These are phyloP conservation scores for Komagataea norvegica DNA, from an alignment of 1,139 yeast species.

Conservation along the genomic window DNA sequence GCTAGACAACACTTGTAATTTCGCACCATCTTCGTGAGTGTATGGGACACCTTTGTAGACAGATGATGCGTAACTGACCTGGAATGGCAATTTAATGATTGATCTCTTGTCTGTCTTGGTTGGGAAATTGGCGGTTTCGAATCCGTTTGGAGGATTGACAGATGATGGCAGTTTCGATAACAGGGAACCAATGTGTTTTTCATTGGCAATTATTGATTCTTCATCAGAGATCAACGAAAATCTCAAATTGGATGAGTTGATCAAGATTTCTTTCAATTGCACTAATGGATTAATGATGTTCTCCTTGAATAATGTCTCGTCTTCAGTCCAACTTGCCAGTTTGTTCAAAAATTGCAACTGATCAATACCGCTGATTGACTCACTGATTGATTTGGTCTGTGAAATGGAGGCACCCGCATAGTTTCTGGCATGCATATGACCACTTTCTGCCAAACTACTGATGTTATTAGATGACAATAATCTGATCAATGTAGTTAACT, in stretches of 20 bases:
- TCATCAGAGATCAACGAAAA: constrained; percentile 60
- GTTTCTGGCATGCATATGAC: constrained; percentile 78
- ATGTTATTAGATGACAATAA: constrained; percentile 74
- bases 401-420: constrained; percentile 64
- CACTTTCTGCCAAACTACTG: constrained; percentile 76
- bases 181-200: constrained; percentile 31
- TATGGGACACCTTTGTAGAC: constrained; percentile 68
- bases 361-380: constrained; percentile 63
- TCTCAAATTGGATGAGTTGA: constrained; percentile 39
- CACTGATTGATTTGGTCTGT: constrained; percentile 55
- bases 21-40: constrained; percentile 70
- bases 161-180: constrained; percentile 22
- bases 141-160: neutral
- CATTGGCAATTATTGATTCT: constrained; percentile 38
- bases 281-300: constrained; percentile 62
- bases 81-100: constrained; percentile 75
- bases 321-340: constrained; percentile 52
- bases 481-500: constrained; percentile 68
- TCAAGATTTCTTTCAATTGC: constrained; percentile 46
- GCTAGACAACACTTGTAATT: constrained; percentile 77
- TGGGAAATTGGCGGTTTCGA: constrained; percentile 8
- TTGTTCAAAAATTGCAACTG: constrained; percentile 70
- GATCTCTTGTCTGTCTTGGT: constrained; percentile 32
- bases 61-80: constrained; percentile 77
- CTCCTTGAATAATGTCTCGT: constrained; percentile 46